Conservation (phyloP, 2,329 filamentous ascomycete species). For the Diaporthe sp. region DNA sequence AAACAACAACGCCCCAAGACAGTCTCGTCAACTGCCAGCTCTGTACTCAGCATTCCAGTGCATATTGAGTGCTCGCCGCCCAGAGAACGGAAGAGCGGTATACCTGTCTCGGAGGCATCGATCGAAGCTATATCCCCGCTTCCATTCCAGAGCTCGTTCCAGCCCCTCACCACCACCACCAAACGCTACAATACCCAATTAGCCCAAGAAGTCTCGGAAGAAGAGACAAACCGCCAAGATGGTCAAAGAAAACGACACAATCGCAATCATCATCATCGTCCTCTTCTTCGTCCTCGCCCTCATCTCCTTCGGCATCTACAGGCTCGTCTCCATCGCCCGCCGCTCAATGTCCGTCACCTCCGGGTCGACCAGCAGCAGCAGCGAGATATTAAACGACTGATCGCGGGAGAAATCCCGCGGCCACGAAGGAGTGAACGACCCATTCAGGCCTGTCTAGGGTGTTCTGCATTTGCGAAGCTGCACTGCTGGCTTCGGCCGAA, state of each 20-base stretch:
- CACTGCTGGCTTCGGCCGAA: not conserved
- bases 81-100: not conserved
- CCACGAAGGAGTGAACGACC: too few relatives aligned
- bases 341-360: conserved; percentile 57
- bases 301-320: conserved; percentile 75
- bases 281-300: conserved; percentile 74
- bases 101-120: conserved; percentile 1
- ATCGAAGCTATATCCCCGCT: not conserved
- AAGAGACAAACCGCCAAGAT: conserved; percentile 56
- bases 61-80: not conserved
- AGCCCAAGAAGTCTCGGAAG: not conserved
- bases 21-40: not conserved
- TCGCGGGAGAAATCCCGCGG: not conserved
- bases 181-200: not conserved
- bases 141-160: conserved; percentile 7
- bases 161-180: not conserved
- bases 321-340: conserved; percentile 68
- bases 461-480: not conserved
- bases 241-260: conserved; percentile 76
- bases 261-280: conserved; percentile 77
- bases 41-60: not conserved
- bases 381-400: conserved; percentile 34
- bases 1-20: not conserved
- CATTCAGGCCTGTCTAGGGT: not conserved
- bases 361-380: conserved; percentile 41